These are phyloP conservation scores for Gyrodon lividus DNA, from an alignment of 768 basidiomycete species.

Conservation along the genomic window DNA sequence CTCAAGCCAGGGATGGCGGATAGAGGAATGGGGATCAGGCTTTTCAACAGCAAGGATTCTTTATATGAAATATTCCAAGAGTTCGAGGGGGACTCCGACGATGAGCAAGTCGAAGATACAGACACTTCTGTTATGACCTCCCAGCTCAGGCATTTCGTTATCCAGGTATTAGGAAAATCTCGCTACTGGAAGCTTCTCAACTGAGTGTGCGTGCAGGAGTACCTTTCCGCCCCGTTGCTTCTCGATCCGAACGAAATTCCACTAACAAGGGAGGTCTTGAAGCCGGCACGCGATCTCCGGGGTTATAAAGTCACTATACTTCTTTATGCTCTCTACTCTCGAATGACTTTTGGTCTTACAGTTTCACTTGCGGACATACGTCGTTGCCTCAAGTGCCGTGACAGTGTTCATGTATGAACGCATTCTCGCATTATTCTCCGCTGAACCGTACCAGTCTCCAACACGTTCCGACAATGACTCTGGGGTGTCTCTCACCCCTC, in stretches of 20 bases:
- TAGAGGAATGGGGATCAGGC: slow-evolving; percentile 88
- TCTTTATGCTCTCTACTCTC: background rate
- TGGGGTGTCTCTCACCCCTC: slow-evolving; percentile 49
- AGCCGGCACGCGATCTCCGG: slow-evolving; percentile 25
- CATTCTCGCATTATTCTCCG: slow-evolving; percentile 86
- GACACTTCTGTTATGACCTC: slow-evolving; percentile 70
- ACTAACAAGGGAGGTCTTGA: slow-evolving; percentile 14
- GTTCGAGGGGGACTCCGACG: slow-evolving; percentile 65
- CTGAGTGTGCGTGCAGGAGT: slow-evolving; percentile 59
- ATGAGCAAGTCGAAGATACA: slow-evolving; percentile 39
- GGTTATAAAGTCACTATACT: slow-evolving; percentile 58
- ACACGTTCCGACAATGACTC: slow-evolving; percentile 25
- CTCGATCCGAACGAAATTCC: slow-evolving; percentile 60
- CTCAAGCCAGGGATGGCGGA: slow-evolving; percentile 98
- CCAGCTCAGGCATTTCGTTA: slow-evolving; percentile 92
- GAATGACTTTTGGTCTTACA: slow-evolving; percentile 35
- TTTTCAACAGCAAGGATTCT: slow-evolving; percentile 77
- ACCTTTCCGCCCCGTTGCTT: slow-evolving; percentile 74
- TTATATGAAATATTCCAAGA: slow-evolving; percentile 74
- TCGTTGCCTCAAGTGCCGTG: slow-evolving; percentile 72
- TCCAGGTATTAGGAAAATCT: slow-evolving; percentile 62
- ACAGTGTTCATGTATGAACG: slow-evolving; percentile 78
- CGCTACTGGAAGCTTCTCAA: slow-evolving; percentile 3
- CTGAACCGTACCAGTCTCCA: slow-evolving; percentile 63
- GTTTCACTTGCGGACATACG: slow-evolving; percentile 95